Conservation (phyloP, 2,329 filamentous ascomycete species). For the Ophiostoma sp. region DNA sequence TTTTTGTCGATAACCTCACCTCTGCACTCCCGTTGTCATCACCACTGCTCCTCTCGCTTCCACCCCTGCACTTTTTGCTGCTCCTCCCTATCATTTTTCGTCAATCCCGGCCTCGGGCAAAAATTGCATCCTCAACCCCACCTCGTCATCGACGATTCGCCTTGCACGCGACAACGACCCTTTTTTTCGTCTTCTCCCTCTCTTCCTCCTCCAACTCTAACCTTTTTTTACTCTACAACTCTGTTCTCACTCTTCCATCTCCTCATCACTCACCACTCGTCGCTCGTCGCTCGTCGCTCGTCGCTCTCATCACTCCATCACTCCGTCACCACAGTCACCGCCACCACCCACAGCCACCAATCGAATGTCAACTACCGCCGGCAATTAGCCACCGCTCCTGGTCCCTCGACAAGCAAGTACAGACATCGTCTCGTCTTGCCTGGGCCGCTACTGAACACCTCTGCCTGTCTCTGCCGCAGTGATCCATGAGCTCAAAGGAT, state of each 20-base stretch:
- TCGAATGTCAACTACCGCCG: conserved; percentile 12
- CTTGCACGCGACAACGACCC: conserved; percentile 13
- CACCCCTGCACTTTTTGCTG: not conserved
- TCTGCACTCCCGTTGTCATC: not conserved
- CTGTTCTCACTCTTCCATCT: not conserved
- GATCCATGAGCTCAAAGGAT: conserved; percentile 87
- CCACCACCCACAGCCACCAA: not conserved
- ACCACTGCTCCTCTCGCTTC: not conserved
- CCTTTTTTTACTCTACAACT: not conserved
- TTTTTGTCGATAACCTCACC: conserved; percentile 6
- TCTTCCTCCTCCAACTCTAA: not conserved
- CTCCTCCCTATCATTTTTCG: conserved; percentile 13
- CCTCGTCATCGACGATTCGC: conserved; percentile 15
- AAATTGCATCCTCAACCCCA: conserved; percentile 15
- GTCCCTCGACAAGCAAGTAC: conserved; percentile 13
- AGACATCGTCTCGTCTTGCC: conserved; percentile 12
- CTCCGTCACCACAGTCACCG: too few relatives aligned
- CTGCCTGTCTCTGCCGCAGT: conserved; percentile 28
- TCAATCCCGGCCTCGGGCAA: conserved; percentile 15
- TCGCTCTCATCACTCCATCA: not conserved
- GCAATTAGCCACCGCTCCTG: conserved; percentile 7
- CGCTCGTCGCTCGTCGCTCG: not conserved
- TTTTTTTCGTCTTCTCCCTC: not conserved
- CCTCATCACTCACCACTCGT: not conserved
- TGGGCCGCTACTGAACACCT: not conserved